Evolutionary conservation across 345 rosid genomes (phyloP), one percentile per base, ranked within the genome.

Genomic region (Lenwebbia sp.): DNA sequence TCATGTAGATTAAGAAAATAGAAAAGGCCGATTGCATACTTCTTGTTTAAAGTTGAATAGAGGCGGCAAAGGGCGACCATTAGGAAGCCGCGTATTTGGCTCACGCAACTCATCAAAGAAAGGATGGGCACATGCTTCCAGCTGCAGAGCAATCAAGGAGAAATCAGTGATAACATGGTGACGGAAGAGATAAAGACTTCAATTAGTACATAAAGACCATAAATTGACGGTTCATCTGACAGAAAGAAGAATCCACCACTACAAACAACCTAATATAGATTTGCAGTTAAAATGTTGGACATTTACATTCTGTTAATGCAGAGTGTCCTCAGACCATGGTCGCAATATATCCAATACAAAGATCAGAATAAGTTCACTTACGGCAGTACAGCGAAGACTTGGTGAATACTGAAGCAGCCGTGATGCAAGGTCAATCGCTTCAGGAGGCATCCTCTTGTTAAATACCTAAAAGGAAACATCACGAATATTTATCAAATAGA

Each of bases 361-460:
- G 11, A 84, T 54, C 49, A 14, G 25, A 23, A 26, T 17, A 47
- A 62, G 82, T 7, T 62, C 85, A 94, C 96, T 91, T 56, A 95
- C 98, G 17, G 96, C 97, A 83, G 96, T 92, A 82, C 94, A 94
- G 82, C 97, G 95, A 65, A 94, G 93, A 81, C 95, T 93, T 4
- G 98, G 98, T 83, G 98, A 93, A 83, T 95, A 95, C 21, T 95
- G 98, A 85, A 95, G 94, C 78, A 95, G 93, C 83, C 98, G 90
- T 33, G 98, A 95, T 10, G 94, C 94, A 9, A 95, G 97, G 85
- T 95, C 98, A 87, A 95, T 93, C 57, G 98, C 98, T 91, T 95
- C 97, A 15, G 98, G 95, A 90, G 98, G 98, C 96, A 93, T 95
- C 54, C 95, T 90, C 84, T 95, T 93, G 89, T 93, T 95, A 86